phyloP scores from a whole-genome alignment of 306 rosid species.

The peach (Prunus persica) region DNA sequence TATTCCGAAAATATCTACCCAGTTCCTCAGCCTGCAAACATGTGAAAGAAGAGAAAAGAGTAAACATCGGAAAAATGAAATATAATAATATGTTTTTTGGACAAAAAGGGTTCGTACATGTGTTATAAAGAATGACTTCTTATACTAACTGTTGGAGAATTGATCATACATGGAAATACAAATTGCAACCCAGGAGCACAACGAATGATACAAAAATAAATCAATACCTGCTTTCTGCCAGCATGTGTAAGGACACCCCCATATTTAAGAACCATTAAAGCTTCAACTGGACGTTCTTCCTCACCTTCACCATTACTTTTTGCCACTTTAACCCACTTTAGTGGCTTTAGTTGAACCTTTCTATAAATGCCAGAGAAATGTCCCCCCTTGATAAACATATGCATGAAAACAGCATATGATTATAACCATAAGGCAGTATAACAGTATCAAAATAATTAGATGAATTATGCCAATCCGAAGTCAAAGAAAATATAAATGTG shows the following conservation, averaged over 20 bases:
- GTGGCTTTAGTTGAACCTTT: slow-evolving; percentile 96
- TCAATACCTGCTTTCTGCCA: slow-evolving; percentile 90
- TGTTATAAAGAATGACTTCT: not conserved
- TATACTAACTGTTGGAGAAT: not conserved
- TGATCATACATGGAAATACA: not conserved
- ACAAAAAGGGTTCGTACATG: not conserved
- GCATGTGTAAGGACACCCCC: slow-evolving; percentile 99
- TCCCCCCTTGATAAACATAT: slow-evolving; percentile 62
- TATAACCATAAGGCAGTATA: slow-evolving; percentile 11
- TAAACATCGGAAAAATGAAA: not conserved
- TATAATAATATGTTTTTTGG: slow-evolving; percentile 4
- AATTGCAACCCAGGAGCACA: not conserved
- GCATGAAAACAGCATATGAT: slow-evolving; percentile 31
- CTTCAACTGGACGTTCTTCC: slow-evolving; percentile 95
- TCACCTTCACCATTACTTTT: slow-evolving; percentile 72
- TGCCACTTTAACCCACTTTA: slow-evolving; percentile 79
- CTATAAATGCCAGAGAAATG: slow-evolving; percentile 97
- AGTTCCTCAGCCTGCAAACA: slow-evolving; percentile 91
- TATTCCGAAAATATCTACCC: slow-evolving; percentile 93
- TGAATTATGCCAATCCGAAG: not conserved
- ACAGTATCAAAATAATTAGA: not conserved
- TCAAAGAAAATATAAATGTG: not conserved
- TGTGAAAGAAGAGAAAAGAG: slow-evolving; percentile 13
- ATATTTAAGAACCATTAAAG: slow-evolving; percentile 95
- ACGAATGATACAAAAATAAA: not conserved